Base-by-base conservation (phyloP, 345 rosid genomes). In the Brassica juncea region DNA sequence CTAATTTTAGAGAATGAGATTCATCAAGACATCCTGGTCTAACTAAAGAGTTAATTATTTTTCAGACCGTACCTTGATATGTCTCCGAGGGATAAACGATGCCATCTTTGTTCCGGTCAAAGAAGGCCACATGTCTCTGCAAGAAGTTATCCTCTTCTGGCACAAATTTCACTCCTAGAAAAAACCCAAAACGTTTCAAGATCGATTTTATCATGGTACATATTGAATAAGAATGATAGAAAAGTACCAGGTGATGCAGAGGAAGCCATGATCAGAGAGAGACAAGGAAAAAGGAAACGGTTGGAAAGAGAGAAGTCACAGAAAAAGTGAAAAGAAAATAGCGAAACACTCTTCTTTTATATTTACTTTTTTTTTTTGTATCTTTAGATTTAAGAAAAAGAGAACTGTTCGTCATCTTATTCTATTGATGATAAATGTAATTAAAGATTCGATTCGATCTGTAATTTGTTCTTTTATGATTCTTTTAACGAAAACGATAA, bases 71-170 rank as follows among this genome's bases (percentile, higher is more conserved):
- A 84, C 98, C 98, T 86, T 85, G 76, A 44, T 82, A 91, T 27
- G 97, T 94, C 78, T 94, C 98, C 76, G 87, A 90, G 1, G 95
- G 97, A 78, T 94, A 90, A 49, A 94, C 83, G 15, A 89, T 5
- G 0, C 98, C 98, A 61, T 92, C 98, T 47, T 86, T 80, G 79
- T 94, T 87, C 80, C 86, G 78, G 30, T 94, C 98, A 66, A 94
- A 94, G 85, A 92, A 94, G 67, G 94, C 86, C 0, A 80, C 98
- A 65, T 94, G 98, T 77, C 82, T 88, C 74, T 92, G 94, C 80
- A 94, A 82, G 80, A 83, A 78, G 68, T 82, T 84, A 57, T 81
- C 83, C 59, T 81, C 80, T 60, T 81, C 80, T 23, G 83, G 83
- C 14, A 81, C 83, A 71, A 81, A 81, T 66, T 44, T 71, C 44